A percentile compares a stretch with the other conserved stretches of the same genome.
phyloP scores from a whole-genome alignment of 2,329 filamentous ascomycete species.

The Penicillium digitatum region DNA sequence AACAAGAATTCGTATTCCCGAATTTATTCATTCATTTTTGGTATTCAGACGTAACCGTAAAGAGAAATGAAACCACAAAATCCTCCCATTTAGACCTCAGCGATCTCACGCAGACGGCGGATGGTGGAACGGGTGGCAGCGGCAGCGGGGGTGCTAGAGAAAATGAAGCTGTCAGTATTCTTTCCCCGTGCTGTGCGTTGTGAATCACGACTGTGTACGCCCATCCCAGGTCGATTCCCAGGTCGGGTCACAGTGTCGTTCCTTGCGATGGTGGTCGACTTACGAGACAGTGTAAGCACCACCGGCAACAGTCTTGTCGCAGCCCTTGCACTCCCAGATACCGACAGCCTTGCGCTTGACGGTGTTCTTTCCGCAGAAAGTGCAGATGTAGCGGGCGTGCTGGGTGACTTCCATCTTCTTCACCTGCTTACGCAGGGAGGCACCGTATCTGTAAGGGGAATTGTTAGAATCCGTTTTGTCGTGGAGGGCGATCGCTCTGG shows the following conservation, averaged over 20 bases:
- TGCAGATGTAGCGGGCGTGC: conserved; percentile 95
- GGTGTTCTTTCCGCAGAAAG: conserved; percentile 96
- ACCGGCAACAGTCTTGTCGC: conserved; percentile 89
- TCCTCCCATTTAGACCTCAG: conserved; percentile 63
- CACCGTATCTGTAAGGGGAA: conserved; percentile 72
- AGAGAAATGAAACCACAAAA: conserved; percentile 35
- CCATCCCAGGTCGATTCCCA: background rate
- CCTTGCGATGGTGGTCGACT: conserved; percentile 46
- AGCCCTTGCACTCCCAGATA: conserved; percentile 95
- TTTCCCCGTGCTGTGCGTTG: background rate
- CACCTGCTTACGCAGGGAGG: conserved; percentile 96
- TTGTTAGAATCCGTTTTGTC: conserved; percentile 21
- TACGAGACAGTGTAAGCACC: conserved; percentile 97
- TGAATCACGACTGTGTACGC: background rate
- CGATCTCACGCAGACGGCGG: conserved; percentile 94
- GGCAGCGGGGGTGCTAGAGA: conserved; percentile 75
- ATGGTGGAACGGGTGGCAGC: conserved; percentile 94
- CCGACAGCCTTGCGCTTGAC: conserved; percentile 88
- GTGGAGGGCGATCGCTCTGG: background rate
- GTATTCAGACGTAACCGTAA: conserved; percentile 36
- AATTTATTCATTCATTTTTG: conserved; percentile 38
- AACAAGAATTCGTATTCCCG: conserved; percentile 26
- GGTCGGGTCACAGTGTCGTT: background rate
- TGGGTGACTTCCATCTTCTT: conserved; percentile 99
- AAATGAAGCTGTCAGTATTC: conserved; percentile 1